Evolutionary conservation across 2,329 filamentous ascomycete species (phyloP).

Genomic region (Leptodontidium sp.): DNA sequence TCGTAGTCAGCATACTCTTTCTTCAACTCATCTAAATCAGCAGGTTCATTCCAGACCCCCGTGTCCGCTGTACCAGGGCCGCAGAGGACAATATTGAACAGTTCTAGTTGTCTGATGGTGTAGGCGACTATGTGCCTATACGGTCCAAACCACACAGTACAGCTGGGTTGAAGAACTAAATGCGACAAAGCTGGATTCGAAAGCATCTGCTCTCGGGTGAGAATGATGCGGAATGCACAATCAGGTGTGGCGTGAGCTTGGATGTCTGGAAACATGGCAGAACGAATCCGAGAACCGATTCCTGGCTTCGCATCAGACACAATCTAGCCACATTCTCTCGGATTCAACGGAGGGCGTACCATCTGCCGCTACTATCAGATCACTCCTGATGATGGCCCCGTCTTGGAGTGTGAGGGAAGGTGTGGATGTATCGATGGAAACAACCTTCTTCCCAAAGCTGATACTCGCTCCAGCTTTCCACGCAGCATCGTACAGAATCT

Average conservation of each 20-base stretch:
- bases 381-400: conserved; percentile 53
- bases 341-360: conserved; percentile 44
- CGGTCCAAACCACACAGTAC: conserved; percentile 20
- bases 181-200: neutral
- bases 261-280: conserved; percentile 16
- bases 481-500: conserved; percentile 25
- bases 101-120: conserved; percentile 13
- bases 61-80: conserved; percentile 3
- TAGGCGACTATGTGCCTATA: conserved; percentile 23
- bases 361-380: conserved; percentile 62
- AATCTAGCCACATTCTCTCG: neutral
- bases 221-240: conserved; percentile 16
- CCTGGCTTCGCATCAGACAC: conserved; percentile 9
- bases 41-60: conserved; percentile 15
- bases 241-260: conserved; percentile 7
- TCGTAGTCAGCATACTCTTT: conserved; percentile 20
- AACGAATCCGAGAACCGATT: conserved; percentile 20
- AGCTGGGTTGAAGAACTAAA: conserved; percentile 10
- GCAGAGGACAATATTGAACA: conserved; percentile 9
- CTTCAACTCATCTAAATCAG: conserved; percentile 11
- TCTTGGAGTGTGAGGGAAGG: conserved; percentile 55
- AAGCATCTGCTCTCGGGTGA: conserved; percentile 5
- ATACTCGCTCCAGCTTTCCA: conserved; percentile 14
- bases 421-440: conserved; percentile 45
- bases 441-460: conserved; percentile 13